phyloP scores from a whole-genome alignment of 2,329 filamentous ascomycete species.

The Hypocreales sp. region DNA sequence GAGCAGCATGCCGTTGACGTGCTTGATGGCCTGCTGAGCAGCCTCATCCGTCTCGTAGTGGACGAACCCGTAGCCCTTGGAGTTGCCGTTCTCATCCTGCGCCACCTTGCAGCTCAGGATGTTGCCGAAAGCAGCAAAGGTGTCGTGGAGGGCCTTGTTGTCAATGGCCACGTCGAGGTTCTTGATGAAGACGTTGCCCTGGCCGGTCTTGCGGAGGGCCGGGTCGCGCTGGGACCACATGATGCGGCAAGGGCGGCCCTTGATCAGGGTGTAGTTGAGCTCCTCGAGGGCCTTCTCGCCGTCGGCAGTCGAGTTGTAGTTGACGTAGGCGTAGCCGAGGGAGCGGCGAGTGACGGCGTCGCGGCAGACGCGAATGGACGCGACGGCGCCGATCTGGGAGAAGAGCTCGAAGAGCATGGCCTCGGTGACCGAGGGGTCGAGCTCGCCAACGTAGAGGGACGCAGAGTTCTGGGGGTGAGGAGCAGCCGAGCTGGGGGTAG shows the following conservation, averaged over 20 bases:
- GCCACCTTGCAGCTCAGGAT: constrained; percentile 99
- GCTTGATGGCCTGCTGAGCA: constrained; percentile 93
- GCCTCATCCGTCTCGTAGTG: constrained; percentile 99
- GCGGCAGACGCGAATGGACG: constrained; percentile 98
- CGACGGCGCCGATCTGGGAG: constrained; percentile 96
- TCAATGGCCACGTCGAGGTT: constrained; percentile 97
- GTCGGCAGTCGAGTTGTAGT: constrained; percentile 96
- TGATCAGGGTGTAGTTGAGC: constrained; percentile 98
- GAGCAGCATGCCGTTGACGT: constrained; percentile 97
- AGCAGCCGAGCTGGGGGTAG: constrained; percentile 59
- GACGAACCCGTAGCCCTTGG: constrained; percentile 97
- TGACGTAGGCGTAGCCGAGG: constrained; percentile 98
- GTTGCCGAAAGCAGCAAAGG: constrained; percentile 96
- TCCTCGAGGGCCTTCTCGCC: constrained; percentile 98
- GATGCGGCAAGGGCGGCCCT: constrained; percentile 96
- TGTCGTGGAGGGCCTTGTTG: constrained; percentile 99
- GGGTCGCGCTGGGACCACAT: constrained; percentile 99
- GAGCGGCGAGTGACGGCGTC: constrained; percentile 97
- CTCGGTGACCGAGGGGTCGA: constrained; percentile 94
- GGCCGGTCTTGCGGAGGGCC: constrained; percentile 95
- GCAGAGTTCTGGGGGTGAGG: constrained; percentile 82
- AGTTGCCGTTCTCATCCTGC: constrained; percentile 90
- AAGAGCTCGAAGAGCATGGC: constrained; percentile 99
- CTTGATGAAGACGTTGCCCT: constrained; percentile 99
- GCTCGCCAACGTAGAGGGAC: constrained; percentile 97